phyloP scores from a whole-genome alignment of 768 basidiomycete genomes.

The Suillus sp. region DNA sequence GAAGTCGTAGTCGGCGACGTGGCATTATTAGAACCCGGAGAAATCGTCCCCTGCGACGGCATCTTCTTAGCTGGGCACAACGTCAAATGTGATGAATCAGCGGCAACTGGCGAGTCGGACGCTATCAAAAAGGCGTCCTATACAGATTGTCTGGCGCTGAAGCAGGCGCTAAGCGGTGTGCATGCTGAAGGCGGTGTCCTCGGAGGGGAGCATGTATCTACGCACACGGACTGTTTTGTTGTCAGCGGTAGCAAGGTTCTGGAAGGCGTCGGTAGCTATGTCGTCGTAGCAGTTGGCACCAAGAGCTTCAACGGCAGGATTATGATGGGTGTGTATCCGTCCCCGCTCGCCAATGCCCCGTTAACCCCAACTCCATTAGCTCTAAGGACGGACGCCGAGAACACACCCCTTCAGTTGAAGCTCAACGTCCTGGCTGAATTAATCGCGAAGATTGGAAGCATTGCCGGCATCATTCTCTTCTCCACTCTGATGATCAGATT shows the following conservation, averaged over 20 bases:
- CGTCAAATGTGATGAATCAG: constrained; percentile 93
- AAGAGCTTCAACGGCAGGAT: constrained; percentile 96
- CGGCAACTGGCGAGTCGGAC: constrained; percentile 96
- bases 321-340: constrained; percentile 79
- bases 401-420: constrained; percentile 93
- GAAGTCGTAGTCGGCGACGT: constrained; percentile 95
- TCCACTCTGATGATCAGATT: constrained; percentile 87
- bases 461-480: constrained; percentile 84
- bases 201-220: constrained; percentile 26
- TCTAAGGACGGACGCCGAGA: constrained; percentile 81
- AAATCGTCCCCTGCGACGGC: constrained; percentile 95
- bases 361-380: constrained; percentile 45
- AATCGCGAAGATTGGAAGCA: constrained; percentile 88
- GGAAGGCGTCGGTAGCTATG: constrained; percentile 92
- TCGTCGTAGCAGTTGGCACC: constrained; percentile 89
- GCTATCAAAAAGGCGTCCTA: constrained; percentile 88
- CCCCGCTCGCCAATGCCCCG: not conserved
- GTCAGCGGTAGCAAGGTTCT: constrained; percentile 90
- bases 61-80: constrained; percentile 92
- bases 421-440: constrained; percentile 92
- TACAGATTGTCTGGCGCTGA: constrained; percentile 65
- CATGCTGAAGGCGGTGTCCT: constrained; percentile 26
- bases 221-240: constrained; percentile 89
- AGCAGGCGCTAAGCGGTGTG: constrained; percentile 33
- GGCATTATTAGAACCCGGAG: constrained; percentile 90